Evolutionary conservation across 352 stramenopile species (phyloP).

Genomic region (Phytophthora megakarya): DNA sequence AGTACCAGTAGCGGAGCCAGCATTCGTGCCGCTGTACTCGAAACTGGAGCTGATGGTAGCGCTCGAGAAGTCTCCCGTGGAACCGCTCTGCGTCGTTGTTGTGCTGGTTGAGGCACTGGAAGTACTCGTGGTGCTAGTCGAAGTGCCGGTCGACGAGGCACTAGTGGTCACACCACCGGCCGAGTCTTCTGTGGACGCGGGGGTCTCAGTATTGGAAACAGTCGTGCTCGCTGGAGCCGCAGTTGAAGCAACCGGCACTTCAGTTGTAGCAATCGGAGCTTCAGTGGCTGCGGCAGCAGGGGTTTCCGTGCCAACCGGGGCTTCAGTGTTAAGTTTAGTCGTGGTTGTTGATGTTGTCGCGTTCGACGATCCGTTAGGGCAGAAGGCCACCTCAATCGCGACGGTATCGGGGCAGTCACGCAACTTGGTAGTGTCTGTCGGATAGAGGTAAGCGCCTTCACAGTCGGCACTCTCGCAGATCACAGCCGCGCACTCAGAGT

Average conservation of each 20-base stretch:
- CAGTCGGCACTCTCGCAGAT: constrained; percentile 44
- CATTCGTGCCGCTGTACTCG: constrained; percentile 43
- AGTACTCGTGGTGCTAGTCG: constrained; percentile 2
- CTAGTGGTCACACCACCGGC: constrained; percentile 21
- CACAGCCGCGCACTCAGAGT: constrained; percentile 40
- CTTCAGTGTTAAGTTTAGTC: constrained; percentile 16
- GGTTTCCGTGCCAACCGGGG: constrained; percentile 13
- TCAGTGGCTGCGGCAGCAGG: background rate
- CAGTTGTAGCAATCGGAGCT: constrained; percentile 7
- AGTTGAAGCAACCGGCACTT: constrained; percentile 7
- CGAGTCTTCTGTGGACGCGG: constrained; percentile 21
- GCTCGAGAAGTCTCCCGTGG: constrained; percentile 36
- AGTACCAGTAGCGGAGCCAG: constrained; percentile 44
- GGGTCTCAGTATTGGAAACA: constrained; percentile 17
- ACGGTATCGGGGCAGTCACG: constrained; percentile 49
- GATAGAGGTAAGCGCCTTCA: constrained; percentile 56
- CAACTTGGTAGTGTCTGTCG: constrained; percentile 54
- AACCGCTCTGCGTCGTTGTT: constrained; percentile 17
- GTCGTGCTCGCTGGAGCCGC: constrained; percentile 8
- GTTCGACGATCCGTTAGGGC: constrained; percentile 32
- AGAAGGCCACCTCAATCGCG: constrained; percentile 52
- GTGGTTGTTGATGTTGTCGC: constrained; percentile 12
- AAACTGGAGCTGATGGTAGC: constrained; percentile 58
- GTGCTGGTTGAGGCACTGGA: constrained; percentile 13
- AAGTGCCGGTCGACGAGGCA: constrained; percentile 7